These are phyloP conservation scores for Triticum urartu DNA, from an alignment of 176 grass and related monocot genomes.

Conservation along the genomic window DNA sequence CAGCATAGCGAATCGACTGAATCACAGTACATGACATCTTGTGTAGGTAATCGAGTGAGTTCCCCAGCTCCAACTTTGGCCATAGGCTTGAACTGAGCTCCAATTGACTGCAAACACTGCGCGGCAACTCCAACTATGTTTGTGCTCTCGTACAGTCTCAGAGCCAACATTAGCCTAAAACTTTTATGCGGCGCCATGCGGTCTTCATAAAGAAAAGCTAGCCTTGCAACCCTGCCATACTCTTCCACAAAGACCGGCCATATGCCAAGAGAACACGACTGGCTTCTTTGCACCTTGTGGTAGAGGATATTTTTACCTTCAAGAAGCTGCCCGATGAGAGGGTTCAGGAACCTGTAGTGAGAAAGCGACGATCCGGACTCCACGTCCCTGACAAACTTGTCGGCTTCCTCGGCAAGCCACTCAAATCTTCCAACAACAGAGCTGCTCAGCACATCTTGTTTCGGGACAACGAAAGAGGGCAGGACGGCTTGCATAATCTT, in stretches of 20 bases:
- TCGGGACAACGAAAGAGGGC: neutral
- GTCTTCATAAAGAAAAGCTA: fast-evolving
- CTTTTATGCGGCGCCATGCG: neutral
- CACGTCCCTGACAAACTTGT: neutral
- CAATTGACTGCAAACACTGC: neutral
- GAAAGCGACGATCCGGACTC: neutral
- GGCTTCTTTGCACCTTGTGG: no score
- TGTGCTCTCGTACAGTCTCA: neutral
- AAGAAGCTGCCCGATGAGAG: no score
- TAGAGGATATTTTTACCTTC: neutral
- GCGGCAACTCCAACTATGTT: neutral
- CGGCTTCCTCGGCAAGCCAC: neutral
- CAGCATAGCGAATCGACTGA: no score
- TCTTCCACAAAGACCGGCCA: neutral
- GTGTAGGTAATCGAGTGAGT: no score
- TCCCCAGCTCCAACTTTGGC: no score
- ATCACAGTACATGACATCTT: no score
- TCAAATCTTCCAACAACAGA: neutral
- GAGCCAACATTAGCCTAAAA: neutral
- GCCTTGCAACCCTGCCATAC: neutral
- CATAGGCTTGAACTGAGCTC: neutral
- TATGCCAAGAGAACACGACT: neutral
- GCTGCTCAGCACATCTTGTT: fast-evolving
- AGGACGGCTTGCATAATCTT: neutral
- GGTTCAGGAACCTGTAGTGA: neutral